Evolutionary conservation across 148 eudicot genomes (phyloP).

Genomic region (Dianthus caryophyllus): DNA sequence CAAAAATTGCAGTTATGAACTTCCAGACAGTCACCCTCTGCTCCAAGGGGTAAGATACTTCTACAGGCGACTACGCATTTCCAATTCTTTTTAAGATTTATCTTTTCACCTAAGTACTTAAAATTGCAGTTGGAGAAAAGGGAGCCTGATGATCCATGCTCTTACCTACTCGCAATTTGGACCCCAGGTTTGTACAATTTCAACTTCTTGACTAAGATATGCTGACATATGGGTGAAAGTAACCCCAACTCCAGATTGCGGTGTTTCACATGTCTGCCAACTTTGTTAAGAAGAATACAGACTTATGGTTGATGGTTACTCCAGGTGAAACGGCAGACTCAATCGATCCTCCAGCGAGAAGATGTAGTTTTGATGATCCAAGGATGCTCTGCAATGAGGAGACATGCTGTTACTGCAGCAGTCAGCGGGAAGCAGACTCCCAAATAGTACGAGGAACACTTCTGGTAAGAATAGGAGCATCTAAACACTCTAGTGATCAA

Average conservation of each 20-base stretch:
- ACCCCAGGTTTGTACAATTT: conserved; percentile 50
- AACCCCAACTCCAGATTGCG: conserved; percentile 9
- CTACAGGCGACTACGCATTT: not conserved
- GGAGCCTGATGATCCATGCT: conserved; percentile 47
- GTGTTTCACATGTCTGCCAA: not conserved
- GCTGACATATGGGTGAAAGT: conserved; percentile 2
- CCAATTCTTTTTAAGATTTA: not conserved
- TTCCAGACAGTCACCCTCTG: conserved; percentile 89
- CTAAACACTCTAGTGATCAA: not conserved
- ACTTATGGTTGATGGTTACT: conserved; percentile 16
- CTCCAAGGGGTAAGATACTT: conserved; percentile 56
- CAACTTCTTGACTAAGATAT: not conserved
- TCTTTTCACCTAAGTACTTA: not conserved
- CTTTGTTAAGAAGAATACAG: not conserved
- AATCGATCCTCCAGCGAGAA: conserved; percentile 61
- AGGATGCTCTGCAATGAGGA: conserved; percentile 55
- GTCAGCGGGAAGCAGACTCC: conserved; percentile 70
- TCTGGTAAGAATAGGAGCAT: conserved; percentile 49
- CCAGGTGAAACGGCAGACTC: conserved; percentile 89
- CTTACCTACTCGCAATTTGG: conserved; percentile 52
- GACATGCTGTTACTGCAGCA: conserved; percentile 81
- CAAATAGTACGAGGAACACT: conserved; percentile 89
- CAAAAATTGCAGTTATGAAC: conserved; percentile 75
- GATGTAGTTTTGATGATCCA: conserved; percentile 58
- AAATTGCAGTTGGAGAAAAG: conserved; percentile 63